A percentile compares a stretch with the other conserved stretches of the same genome.
These are phyloP conservation scores for Gynandropsis gynandra DNA, from an alignment of 345 rosid genomes.

Conservation along the genomic window DNA sequence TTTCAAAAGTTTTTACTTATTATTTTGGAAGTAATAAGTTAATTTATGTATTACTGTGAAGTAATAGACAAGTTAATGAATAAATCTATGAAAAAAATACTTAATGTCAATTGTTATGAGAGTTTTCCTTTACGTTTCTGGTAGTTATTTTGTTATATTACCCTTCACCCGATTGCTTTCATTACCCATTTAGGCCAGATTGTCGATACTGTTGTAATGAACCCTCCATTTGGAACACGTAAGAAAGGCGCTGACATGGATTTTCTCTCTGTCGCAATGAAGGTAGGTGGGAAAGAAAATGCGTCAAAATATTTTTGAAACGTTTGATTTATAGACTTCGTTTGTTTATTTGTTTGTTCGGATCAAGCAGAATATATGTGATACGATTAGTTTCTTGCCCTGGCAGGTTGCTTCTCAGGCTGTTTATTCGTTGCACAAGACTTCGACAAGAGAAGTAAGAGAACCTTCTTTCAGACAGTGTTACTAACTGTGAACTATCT, in stretches of 20 bases:
- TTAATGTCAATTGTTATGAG: too few relatives aligned
- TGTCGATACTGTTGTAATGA: slow-evolving; percentile 85
- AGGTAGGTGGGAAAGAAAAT: slow-evolving; percentile 32
- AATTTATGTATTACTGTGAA: too few relatives aligned
- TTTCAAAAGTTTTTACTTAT: too few relatives aligned
- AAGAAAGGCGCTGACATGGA: slow-evolving; percentile 88
- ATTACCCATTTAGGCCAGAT: slow-evolving; percentile 36
- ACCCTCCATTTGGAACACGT: slow-evolving; percentile 96
- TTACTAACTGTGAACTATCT: neutral
- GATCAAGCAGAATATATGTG: neutral
- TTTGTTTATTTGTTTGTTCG: too few relatives aligned
- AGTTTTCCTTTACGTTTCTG: too few relatives aligned
- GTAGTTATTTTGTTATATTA: neutral
- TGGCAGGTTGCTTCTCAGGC: slow-evolving; percentile 68
- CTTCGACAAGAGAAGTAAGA: slow-evolving; percentile 92
- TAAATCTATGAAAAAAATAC: too few relatives aligned
- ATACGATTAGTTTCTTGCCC: neutral
- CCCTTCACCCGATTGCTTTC: slow-evolving; percentile 4
- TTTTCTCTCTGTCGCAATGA: slow-evolving; percentile 62
- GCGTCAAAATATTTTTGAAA: neutral
- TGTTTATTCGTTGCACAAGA: slow-evolving; percentile 95
- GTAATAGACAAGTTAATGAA: too few relatives aligned
- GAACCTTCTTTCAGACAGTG: neutral
- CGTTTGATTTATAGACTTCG: neutral
- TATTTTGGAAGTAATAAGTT: too few relatives aligned